Evolutionary conservation across 169 alveolate genomes (phyloP).

Genomic region (Eimeria necatrix): DNA sequence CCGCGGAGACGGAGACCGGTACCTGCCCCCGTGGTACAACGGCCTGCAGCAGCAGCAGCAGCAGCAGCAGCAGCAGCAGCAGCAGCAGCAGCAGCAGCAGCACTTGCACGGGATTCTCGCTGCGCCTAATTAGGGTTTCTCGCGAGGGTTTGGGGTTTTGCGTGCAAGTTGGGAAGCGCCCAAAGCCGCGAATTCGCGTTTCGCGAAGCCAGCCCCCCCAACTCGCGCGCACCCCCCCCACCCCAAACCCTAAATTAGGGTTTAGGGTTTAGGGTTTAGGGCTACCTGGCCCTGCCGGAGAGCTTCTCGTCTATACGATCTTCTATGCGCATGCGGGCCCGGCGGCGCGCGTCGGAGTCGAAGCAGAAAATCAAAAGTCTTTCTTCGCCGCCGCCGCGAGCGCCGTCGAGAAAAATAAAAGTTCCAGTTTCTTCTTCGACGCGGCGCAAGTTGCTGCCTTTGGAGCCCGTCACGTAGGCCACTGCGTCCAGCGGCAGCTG

Average conservation of each 20-base stretch:
- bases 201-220: too few relatives aligned
- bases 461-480: slow-evolving; percentile 86
- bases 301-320: slow-evolving; percentile 74
- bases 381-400: slow-evolving; percentile 78
- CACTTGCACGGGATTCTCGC: too few relatives aligned
- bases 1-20: slow-evolving; percentile 78
- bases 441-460: slow-evolving; percentile 84
- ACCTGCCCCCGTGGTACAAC: slow-evolving; percentile 60
- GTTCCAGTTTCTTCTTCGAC: slow-evolving; percentile 87
- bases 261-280: too few relatives aligned
- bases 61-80: background rate
- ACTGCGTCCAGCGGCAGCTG: slow-evolving; percentile 84
- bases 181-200: too few relatives aligned
- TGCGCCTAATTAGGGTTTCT: too few relatives aligned
- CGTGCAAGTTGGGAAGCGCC: too few relatives aligned
- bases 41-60: slow-evolving; percentile 65
- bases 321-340: slow-evolving; percentile 64
- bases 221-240: too few relatives aligned
- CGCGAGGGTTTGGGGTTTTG: too few relatives aligned
- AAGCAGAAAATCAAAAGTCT: slow-evolving; percentile 74
- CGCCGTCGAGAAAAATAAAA: slow-evolving; percentile 84
- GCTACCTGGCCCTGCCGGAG: slow-evolving; percentile 74
- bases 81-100: background rate
- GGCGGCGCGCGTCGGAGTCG: slow-evolving; percentile 62
- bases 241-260: too few relatives aligned